Base-by-base conservation (phyloP, 148 eudicot species). In the Vaccinium vitisidaea region DNA sequence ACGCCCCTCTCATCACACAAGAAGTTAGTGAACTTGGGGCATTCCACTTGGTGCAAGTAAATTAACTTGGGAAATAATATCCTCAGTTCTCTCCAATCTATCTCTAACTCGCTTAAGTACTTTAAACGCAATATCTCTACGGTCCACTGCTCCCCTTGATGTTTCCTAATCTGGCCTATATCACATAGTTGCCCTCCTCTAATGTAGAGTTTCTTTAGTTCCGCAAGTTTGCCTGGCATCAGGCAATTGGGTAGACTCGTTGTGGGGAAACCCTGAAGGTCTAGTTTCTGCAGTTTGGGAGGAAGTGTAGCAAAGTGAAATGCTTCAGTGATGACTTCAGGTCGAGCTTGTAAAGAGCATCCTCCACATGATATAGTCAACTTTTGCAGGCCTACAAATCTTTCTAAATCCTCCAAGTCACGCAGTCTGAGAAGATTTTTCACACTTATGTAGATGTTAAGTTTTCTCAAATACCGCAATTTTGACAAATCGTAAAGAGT, bases 111-210 rank as follows among this genome's bases (percentile, higher is more conserved):
- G 6, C 46, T 43, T 5, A 43, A 43, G 46, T 43, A 5, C 46
- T 43, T 43, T 43, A 43, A 43, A 43, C 86, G 85, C 84, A 91
- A 27, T 3, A 50, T 79, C 81, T 87, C 61, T 23, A 91, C 91
- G 6, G 48, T 32, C 90, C 88, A 89, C 16, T 48, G 78, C 15
- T 6, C 8, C 69, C 13, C 25, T 54, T 36, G 11, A 7, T 46
- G 1, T 39, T 79, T 80, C 39, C 69, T 80, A 69, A 58, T 48
- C 8, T 83, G 80, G 63, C 83, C 85, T 15, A 87, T 80, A 58
- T 83, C 84, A 79, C 23, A 32, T 2, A 92, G 59, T 18, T 84
- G 61, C 2, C 94, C 94, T 11, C 91, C 91, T 54, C 88, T 89
- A 43, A 43, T 43, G 46, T 43, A 43, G 46, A 43, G 46, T 43